Conservation (phyloP, 495 filamentous ascomycete species). For the Penicillium bovifimosum region DNA sequence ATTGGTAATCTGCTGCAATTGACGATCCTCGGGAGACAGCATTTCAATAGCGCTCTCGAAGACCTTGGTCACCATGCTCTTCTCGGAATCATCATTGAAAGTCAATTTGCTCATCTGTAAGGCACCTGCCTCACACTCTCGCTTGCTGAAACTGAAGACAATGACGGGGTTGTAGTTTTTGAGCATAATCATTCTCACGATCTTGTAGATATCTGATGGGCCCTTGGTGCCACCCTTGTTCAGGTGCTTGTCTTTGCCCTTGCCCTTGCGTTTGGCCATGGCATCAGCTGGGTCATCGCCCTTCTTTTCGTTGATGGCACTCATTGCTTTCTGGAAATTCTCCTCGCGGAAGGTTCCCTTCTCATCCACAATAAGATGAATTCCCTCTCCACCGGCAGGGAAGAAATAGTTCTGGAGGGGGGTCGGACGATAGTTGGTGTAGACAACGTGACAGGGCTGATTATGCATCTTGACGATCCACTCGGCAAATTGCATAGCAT, state of each 20-base stretch:
- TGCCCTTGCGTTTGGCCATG: constrained; percentile 72
- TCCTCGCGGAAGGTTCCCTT: constrained; percentile 91
- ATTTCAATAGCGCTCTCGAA: constrained; percentile 86
- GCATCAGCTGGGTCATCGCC: constrained; percentile 77
- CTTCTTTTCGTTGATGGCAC: constrained; percentile 77
- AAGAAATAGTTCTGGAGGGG: constrained; percentile 97
- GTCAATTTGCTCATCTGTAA: constrained; percentile 75
- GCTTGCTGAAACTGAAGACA: constrained; percentile 98
- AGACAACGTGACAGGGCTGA: constrained; percentile 96
- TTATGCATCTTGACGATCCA: constrained; percentile 97
- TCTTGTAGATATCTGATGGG: constrained; percentile 86
- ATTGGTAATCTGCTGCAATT: constrained; percentile 82
- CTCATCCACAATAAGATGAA: constrained; percentile 92
- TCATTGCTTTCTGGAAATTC: constrained; percentile 95
- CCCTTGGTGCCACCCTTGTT: constrained; percentile 79
- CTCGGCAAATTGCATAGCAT: constrained; percentile 98
- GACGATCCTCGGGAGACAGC: constrained; percentile 84
- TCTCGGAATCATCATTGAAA: constrained; percentile 98
- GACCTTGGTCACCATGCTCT: constrained; percentile 88
- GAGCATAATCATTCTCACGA: constrained; percentile 96
- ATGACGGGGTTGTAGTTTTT: constrained; percentile 96
- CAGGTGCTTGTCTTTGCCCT: constrained; percentile 81
- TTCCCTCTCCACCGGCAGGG: constrained; percentile 86
- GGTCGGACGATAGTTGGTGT: constrained; percentile 95
- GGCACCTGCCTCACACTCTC: constrained; percentile 84